Base-by-base conservation (phyloP, 1,284 basidiomycete species). In the Agaricales sp. region DNA sequence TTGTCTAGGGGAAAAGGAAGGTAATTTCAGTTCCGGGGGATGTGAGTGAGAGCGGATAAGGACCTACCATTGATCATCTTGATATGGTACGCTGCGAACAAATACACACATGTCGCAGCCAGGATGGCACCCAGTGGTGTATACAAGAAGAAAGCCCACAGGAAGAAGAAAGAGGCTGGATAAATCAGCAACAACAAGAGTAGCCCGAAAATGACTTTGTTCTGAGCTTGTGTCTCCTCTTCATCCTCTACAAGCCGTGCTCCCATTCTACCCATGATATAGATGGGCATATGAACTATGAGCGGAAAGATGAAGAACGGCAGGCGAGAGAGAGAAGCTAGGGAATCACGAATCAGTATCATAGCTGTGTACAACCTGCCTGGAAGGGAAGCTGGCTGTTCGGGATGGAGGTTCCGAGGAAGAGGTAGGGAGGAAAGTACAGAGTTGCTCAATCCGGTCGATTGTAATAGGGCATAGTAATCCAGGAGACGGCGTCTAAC, bases 221-320 rank as follows among this genome's bases (percentile, higher is more conserved):
- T 93, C 69, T 94, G 90, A 30, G 92, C 92, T 65, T 91, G 87
- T 3, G 88, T 87, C 64, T 95, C 92, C 61, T 90, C 87, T 64
- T 97, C 93, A 56, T 92, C 81, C 59, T 90, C 80, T 16, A 77
- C 86, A 26, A 93, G 67, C 41, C 74, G 69, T 3, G 85, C 87
- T 44, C 87, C 91, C 45, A 85, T 59, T 23, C 81, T 71, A 12
- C 80, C 84, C 68, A 93, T 81, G 51, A 82, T 64, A 64, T 96
- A 96, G 43, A 88, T 79, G 0, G 93, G 92, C 21, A 81, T 58
- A 62, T 96, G 88, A 45, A 92, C 71, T 47, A 92, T 58, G 39
- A 95, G 72, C 1, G 93, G 92, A 45, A 93, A 65, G 50, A 89
- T 59, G 70, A 94, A 95, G 69, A 95, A 88, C 2, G 92, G 93